Conservation (phyloP, 78 protist genomes). For the Protostelium mycophagum region DNA sequence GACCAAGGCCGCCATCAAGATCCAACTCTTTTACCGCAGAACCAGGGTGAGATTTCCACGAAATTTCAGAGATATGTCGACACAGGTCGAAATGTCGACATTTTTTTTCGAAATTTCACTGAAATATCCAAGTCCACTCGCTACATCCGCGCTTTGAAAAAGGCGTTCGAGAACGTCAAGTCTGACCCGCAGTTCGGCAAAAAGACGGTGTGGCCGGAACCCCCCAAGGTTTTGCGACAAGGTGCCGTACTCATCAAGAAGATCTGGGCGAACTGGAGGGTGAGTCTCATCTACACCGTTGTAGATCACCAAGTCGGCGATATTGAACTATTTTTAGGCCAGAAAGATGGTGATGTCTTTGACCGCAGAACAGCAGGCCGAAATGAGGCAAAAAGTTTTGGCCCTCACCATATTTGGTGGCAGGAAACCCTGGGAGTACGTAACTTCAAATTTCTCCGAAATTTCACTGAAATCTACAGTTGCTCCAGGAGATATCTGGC, state of each 20-base stretch:
- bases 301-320: neutral
- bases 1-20: slow-evolving; percentile 33
- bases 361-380: slow-evolving; percentile 27
- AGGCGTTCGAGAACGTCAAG: slow-evolving; percentile 17
- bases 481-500: slow-evolving; percentile 35
- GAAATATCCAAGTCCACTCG: neutral
- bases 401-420: slow-evolving; percentile 44
- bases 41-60: neutral
- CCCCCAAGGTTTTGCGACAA: slow-evolving; percentile 23
- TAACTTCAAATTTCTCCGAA: neutral
- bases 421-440: slow-evolving; percentile 41
- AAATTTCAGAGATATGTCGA: neutral
- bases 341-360: slow-evolving; percentile 28
- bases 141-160: slow-evolving; percentile 33
- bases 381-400: slow-evolving; percentile 59
- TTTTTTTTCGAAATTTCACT: too few relatives aligned
- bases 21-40: slow-evolving; percentile 43
- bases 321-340: slow-evolving; percentile 7
- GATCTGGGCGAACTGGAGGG: slow-evolving; percentile 55
- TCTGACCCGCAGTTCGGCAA: slow-evolving; percentile 36
- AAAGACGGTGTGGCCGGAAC: slow-evolving; percentile 22
- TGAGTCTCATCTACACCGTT: neutral
- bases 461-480: neutral
- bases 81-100: neutral
- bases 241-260: slow-evolving; percentile 31